Percentiles rank a stretch among this genome's conserved stretches.
phyloP scores from a whole-genome alignment of 441 rosid species.

The Jatropha podagrica region DNA sequence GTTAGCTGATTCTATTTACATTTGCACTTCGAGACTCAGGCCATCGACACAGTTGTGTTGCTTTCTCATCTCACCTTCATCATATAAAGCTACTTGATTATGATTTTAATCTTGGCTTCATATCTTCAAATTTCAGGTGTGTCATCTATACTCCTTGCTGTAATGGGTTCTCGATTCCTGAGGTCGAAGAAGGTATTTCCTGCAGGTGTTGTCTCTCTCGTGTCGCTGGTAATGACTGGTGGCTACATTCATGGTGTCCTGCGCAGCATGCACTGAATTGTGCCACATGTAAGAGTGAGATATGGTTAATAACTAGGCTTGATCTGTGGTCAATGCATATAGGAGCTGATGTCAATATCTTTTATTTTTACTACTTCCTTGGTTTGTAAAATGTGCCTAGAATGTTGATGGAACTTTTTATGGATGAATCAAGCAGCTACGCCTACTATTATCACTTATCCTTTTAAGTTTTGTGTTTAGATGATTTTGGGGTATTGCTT shows the following conservation, averaged over 20 bases:
- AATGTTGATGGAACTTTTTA: slow-evolving; percentile 8
- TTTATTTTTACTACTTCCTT: slow-evolving; percentile 1
- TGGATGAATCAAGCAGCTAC: not conserved
- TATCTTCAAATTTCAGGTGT: slow-evolving; percentile 44
- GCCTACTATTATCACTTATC: not conserved
- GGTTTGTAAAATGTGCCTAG: slow-evolving; percentile 5
- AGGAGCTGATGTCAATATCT: not conserved
- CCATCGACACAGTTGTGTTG: not conserved
- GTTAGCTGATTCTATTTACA: not conserved
- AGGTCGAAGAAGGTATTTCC: slow-evolving; percentile 77
- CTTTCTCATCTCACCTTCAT: not conserved
- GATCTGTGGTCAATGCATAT: slow-evolving; percentile 3
- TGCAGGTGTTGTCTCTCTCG: slow-evolving; percentile 78
- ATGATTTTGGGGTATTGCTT: not conserved
- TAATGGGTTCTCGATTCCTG: slow-evolving; percentile 84
- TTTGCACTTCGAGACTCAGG: not conserved
- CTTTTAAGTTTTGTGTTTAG: no score
- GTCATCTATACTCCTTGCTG: slow-evolving; percentile 66
- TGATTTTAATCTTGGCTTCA: slow-evolving; percentile 3
- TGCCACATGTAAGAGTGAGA: not conserved
- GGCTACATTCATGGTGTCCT: slow-evolving; percentile 80
- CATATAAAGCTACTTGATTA: not conserved
- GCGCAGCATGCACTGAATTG: slow-evolving; percentile 54
- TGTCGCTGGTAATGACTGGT: slow-evolving; percentile 78
- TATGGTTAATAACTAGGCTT: slow-evolving; percentile 2